phyloP scores from a whole-genome alignment of 2,329 filamentous ascomycete genomes.

The Colletotrichum sp. region DNA sequence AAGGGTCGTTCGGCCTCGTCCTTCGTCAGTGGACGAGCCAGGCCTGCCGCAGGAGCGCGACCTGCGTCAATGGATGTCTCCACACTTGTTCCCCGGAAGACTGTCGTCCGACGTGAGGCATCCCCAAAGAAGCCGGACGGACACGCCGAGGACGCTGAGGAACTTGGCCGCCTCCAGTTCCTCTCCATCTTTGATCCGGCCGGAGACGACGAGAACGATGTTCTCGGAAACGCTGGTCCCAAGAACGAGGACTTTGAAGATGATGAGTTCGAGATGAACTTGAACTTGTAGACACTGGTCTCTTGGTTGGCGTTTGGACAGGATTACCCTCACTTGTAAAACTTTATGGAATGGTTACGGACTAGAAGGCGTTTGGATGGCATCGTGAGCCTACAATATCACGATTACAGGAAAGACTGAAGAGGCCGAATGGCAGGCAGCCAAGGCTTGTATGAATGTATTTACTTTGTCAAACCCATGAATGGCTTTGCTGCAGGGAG shows the following conservation, averaged over 20 bases:
- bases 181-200: slow-evolving; percentile 61
- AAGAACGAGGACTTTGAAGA: slow-evolving; percentile 51
- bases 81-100: background rate
- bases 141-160: slow-evolving; percentile 33
- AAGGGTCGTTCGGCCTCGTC: slow-evolving; percentile 70
- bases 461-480: background rate
- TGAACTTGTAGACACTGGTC: slow-evolving; percentile 28
- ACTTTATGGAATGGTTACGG: background rate
- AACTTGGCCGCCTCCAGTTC: slow-evolving; percentile 53
- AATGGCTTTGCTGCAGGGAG: background rate
- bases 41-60: slow-evolving; percentile 17
- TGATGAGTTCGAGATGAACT: slow-evolving; percentile 60
- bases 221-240: slow-evolving; percentile 30
- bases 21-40: slow-evolving; percentile 35
- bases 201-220: slow-evolving; percentile 52
- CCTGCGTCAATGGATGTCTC: background rate
- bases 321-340: slow-evolving; percentile 2
- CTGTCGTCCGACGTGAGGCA: slow-evolving; percentile 15
- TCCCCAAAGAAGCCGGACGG: slow-evolving; percentile 10
- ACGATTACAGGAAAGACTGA: background rate
- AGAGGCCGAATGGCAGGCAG: background rate
- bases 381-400: slow-evolving; percentile 4
- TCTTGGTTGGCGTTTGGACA: slow-evolving; percentile 7
- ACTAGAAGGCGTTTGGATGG: slow-evolving; percentile 15
- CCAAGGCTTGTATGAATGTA: background rate